Conservation (phyloP, 1,284 basidiomycete species). For the Cutaneotrichosporon arboriforme region DNA sequence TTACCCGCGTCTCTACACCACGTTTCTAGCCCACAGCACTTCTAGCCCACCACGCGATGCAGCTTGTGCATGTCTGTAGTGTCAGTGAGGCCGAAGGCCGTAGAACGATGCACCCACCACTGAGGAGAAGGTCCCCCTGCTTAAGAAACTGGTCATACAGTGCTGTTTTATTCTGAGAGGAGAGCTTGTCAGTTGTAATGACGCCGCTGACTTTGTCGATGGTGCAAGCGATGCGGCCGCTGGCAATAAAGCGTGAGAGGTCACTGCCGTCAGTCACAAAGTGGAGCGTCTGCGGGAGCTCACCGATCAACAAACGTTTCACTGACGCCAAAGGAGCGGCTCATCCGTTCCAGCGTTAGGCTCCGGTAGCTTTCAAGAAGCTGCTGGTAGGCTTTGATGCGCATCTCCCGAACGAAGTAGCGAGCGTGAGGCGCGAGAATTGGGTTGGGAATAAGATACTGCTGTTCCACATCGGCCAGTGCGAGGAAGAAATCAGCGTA, state of each 20-base stretch:
- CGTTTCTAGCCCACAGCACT: too few species aligned
- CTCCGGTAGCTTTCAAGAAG: slow-evolving; percentile 86
- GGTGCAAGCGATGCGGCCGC: slow-evolving; percentile 78
- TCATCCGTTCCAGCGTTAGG: slow-evolving; percentile 81
- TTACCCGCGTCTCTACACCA: too few species aligned
- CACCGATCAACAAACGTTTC: slow-evolving; percentile 81
- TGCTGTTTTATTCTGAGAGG: slow-evolving; percentile 67
- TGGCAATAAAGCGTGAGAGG: slow-evolving; percentile 86
- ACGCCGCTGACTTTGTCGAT: slow-evolving; percentile 93
- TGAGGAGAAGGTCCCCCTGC: slow-evolving; percentile 82
- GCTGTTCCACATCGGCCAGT: slow-evolving; percentile 82
- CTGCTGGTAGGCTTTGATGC: slow-evolving; percentile 89
- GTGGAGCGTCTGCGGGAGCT: slow-evolving; percentile 32
- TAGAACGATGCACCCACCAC: slow-evolving; percentile 44
- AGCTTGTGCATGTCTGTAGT: slow-evolving; percentile 46
- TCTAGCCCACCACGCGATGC: slow-evolving; percentile 45
- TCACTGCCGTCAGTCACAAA: slow-evolving; percentile 55
- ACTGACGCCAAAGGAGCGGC: slow-evolving; percentile 82
- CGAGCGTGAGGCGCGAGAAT: slow-evolving; percentile 79
- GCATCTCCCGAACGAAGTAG: slow-evolving; percentile 93
- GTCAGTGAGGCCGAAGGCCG: background rate
- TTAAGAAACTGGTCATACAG: slow-evolving; percentile 86
- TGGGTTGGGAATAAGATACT: slow-evolving; percentile 77
- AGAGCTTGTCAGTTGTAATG: slow-evolving; percentile 87
- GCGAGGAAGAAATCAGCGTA: slow-evolving; percentile 92